phyloP scores from a whole-genome alignment of 148 eudicot species.

The Rhododendron kiyosumense region DNA sequence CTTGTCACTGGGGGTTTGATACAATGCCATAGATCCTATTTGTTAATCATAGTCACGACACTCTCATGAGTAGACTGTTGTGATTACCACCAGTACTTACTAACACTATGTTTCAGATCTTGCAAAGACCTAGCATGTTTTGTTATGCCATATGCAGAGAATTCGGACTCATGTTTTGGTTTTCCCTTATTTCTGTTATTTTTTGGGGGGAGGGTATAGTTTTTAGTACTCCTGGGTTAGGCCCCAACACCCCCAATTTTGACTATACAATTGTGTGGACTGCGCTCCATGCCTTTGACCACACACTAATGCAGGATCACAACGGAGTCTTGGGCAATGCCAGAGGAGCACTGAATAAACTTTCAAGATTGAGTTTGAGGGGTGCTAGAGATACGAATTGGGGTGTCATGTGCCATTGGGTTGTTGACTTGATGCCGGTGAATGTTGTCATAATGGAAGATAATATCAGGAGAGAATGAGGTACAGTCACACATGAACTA shows the following conservation, averaged over 20 bases:
- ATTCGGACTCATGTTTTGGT: not conserved
- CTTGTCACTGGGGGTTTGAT: not conserved
- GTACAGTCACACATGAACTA: not conserved
- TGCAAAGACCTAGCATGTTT: not conserved
- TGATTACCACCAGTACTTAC: not conserved
- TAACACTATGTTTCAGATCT: not conserved
- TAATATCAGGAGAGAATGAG: not conserved
- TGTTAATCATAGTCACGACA: not conserved
- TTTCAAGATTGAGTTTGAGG: not conserved
- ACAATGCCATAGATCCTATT: not conserved
- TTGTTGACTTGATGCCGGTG: not conserved
- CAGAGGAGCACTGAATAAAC: not conserved
- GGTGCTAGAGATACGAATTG: not conserved
- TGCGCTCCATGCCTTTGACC: not conserved
- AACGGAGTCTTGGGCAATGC: not conserved
- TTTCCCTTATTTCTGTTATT: not conserved
- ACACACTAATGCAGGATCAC: not conserved
- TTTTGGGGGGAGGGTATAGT: not conserved
- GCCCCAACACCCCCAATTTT: not conserved
- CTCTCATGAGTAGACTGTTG: not conserved
- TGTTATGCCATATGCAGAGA: not conserved
- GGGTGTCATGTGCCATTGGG: not conserved
- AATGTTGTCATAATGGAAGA: not conserved
- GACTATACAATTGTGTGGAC: not conserved
- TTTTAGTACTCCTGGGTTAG: not conserved